Percentiles rank a stretch among this genome's conserved stretches.
Conservation (phyloP, 208 protist species). For the Leishmania major region DNA sequence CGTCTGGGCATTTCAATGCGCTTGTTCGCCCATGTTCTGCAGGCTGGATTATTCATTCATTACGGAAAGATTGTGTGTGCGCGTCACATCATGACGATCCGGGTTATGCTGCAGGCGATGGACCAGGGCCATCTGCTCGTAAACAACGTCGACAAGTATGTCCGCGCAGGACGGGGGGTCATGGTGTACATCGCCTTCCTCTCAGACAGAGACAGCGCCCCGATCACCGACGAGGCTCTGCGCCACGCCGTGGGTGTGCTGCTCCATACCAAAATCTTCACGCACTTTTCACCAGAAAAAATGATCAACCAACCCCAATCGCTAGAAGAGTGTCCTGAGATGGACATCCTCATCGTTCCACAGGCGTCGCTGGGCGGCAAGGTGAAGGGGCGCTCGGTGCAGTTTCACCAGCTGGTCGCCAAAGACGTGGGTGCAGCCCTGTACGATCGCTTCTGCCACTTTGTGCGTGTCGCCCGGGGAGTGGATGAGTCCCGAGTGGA, state of each 20-base stretch:
- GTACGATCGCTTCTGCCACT: constrained; percentile 68
- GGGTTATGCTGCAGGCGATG: constrained; percentile 75
- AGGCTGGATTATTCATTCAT: background rate
- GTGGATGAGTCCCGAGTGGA: constrained; percentile 50
- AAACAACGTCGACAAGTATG: constrained; percentile 72
- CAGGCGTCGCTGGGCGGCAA: constrained; percentile 90
- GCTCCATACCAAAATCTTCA: constrained; percentile 77
- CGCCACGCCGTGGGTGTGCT: constrained; percentile 50
- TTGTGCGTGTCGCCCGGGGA: constrained; percentile 53
- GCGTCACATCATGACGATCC: constrained; percentile 54
- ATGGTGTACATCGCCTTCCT: constrained; percentile 86
- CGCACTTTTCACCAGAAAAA: constrained; percentile 52
- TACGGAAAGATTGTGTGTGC: background rate
- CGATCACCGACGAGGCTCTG: constrained; percentile 51
- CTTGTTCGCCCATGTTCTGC: background rate
- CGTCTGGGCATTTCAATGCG: background rate
- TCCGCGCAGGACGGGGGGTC: constrained; percentile 56
- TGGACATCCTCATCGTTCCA: constrained; percentile 85
- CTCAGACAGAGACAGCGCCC: constrained; percentile 5
- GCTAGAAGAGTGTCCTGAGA: constrained; percentile 45
- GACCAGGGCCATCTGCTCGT: constrained; percentile 72
- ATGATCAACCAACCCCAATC: constrained; percentile 51
- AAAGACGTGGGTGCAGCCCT: constrained; percentile 54
- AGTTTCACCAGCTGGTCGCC: constrained; percentile 80
- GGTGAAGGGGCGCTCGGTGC: constrained; percentile 73